A percentile compares a stretch with the other conserved stretches of the same genome.
Evolutionary conservation across 371 early-diverging fungal species (phyloP).

Genomic region (Blastocladiella emersonii): DNA sequence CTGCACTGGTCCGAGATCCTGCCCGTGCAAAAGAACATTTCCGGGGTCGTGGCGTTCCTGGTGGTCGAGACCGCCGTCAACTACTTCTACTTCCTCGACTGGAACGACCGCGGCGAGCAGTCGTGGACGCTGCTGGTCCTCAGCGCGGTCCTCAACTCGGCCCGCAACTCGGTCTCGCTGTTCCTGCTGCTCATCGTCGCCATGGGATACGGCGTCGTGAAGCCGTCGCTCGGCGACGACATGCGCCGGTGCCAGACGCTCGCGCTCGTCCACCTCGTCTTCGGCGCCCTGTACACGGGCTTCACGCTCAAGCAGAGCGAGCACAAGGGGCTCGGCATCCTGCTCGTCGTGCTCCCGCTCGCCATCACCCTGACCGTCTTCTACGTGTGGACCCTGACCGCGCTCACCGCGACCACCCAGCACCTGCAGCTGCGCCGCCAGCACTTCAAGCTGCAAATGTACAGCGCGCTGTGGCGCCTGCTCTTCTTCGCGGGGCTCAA

Average conservation of each 20-base stretch:
- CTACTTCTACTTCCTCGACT: conserved; percentile 68
- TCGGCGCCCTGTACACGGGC: conserved; percentile 77
- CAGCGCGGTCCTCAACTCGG: conserved; percentile 72
- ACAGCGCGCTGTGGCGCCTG: conserved; percentile 63
- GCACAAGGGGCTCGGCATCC: conserved; percentile 47
- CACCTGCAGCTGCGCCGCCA: conserved; percentile 63
- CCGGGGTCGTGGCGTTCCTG: conserved; percentile 66
- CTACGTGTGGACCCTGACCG: conserved; percentile 74
- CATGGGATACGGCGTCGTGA: conserved; percentile 89
- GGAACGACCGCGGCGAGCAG: conserved; percentile 5
- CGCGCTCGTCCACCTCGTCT: conserved; percentile 66
- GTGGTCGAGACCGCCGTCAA: conserved; percentile 81
- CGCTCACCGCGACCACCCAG: conserved; percentile 44
- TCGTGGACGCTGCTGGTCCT: conserved; percentile 32
- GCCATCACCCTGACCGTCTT: conserved; percentile 80
- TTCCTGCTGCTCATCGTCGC: conserved; percentile 89
- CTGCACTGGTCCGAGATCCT: conserved; percentile 73
- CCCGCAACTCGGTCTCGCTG: conserved; percentile 78
- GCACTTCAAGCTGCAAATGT: conserved; percentile 77
- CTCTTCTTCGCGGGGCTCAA: conserved; percentile 57
- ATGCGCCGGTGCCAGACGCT: conserved; percentile 75
- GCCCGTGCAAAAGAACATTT: conserved; percentile 77
- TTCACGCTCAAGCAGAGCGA: conserved; percentile 61
- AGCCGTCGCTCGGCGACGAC: conserved; percentile 75
- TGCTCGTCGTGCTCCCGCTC: conserved; percentile 75